Base-by-base conservation (phyloP, 1,284 basidiomycete genomes). In the Fomitopsis betulina region DNA sequence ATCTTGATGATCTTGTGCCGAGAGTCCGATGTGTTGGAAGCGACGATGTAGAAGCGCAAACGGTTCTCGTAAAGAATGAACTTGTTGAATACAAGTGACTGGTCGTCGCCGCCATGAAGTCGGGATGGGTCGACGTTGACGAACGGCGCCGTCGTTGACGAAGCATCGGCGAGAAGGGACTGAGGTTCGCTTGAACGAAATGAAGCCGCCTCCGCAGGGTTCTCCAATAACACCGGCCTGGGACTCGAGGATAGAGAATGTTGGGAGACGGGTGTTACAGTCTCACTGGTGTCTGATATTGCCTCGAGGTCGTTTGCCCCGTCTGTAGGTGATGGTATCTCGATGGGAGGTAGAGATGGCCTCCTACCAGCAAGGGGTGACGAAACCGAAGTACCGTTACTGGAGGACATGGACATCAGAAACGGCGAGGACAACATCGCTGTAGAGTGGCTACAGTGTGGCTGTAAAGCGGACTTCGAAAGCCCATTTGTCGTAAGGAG, bases 31-130 rank as follows among this genome's bases (percentile, higher is more conserved):
- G 90, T 83, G 72, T 94, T 93, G 30, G 91, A 92, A 1, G 91
- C 93, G 61, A 96, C 86, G 55, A 98, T 85, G 75, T 87, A 97
- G 77, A 96, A 93, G 13, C 92, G 86, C 52, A 87, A 81, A 58
- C 87, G 85, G 63, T 91, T 96, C 76, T 96, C 94, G 70, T 96
- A 96, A 5, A 97, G 75, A 21, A 93, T 89, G 76, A 94, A 96
- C 71, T 94, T 94, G 75, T 94, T 95, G 71, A 87, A 87, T 0
- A 84, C 79, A 17, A 76, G 63, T 0, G 67, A 64, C 3, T 55
- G 53, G 54, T 70, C 68, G 9, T 66, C 61, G 2, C 65, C 61
- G 2, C 56, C 10, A 8, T 60, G 60, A 10, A 49, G 12, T 1
- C 33, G 59, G 1, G 56, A 23, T 1, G 43, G 58, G 1, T 54